Conservation (phyloP, 106 monocot genomes). For the Dioscorea dumetorum region DNA sequence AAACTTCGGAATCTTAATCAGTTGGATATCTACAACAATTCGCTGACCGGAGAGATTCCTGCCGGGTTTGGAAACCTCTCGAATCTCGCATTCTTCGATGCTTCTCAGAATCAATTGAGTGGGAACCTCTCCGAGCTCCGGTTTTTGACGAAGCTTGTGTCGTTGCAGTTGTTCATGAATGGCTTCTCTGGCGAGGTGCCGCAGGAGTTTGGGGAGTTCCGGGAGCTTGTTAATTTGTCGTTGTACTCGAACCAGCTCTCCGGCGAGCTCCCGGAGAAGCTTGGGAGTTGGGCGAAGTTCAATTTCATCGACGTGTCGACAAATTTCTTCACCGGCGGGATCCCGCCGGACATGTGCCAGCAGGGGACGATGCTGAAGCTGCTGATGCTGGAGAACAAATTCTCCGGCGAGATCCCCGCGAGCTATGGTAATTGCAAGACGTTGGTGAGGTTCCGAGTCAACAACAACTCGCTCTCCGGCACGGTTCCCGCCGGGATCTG, state of each 20-base stretch:
- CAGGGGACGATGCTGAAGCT: slow-evolving; percentile 63
- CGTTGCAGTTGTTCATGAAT: slow-evolving; percentile 69
- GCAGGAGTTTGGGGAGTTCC: slow-evolving; percentile 67
- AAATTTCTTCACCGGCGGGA: slow-evolving; percentile 57
- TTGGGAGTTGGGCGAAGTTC: slow-evolving; percentile 78
- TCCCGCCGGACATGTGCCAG: slow-evolving; percentile 87
- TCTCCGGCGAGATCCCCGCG: slow-evolving; percentile 72
- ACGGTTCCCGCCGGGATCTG: slow-evolving; percentile 53
- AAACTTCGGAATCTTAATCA: slow-evolving; percentile 36
- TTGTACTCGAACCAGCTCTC: slow-evolving; percentile 53
- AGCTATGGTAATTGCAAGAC: slow-evolving; percentile 55
- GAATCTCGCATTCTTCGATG: slow-evolving; percentile 54
- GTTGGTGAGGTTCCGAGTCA: slow-evolving; percentile 60
- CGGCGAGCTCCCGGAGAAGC: slow-evolving; percentile 47
- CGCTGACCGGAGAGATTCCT: slow-evolving; percentile 52
- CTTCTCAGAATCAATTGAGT: slow-evolving; percentile 38
- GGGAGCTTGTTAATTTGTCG: slow-evolving; percentile 56
- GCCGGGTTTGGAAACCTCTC: slow-evolving; percentile 47
- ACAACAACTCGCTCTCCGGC: slow-evolving; percentile 67
- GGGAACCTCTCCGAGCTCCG: slow-evolving; percentile 67
- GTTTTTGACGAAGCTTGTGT: slow-evolving; percentile 32
- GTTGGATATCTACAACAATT: slow-evolving; percentile 74
- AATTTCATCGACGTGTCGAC: slow-evolving; percentile 84
- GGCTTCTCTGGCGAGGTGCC: slow-evolving; percentile 72
- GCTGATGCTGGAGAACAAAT: slow-evolving; percentile 67